Evolutionary conservation across 805 yeast species (phyloP), one percentile per base, ranked within the genome.

Genomic region (Hanseniaspora singularis): DNA sequence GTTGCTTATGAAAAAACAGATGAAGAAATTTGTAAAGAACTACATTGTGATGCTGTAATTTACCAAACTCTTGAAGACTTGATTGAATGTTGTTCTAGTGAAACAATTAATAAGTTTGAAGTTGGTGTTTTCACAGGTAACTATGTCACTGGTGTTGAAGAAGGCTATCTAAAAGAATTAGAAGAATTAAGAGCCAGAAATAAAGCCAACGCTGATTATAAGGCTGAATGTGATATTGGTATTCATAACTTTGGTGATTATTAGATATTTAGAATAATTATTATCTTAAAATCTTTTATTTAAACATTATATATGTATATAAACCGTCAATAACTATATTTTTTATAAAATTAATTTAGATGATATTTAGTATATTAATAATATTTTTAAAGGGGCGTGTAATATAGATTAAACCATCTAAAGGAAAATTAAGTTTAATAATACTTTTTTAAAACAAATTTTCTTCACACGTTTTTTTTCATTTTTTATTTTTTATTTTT

Each of bases 71-170:
- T 92, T 51, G 75, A 81, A 34, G 97, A 92, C 61, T 72, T 92
- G 60, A 64, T 84, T 28, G 83, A 74, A 30, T 87, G 96, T 58
- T 87, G 96, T 64, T 64, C 68, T 51, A 65, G 75, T 3, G 68
- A 63, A 5, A 43, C 50, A 4, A 59, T 62, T 23, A 59, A 62
- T 15, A 74, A 79, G 33, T 92, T 87, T 57, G 98, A 92, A 67
- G 88, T 85, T 45, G 98, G 98, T 62, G 98, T 92, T 12, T 92
- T 92, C 64, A 92, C 94, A 10, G 98, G 98, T 40, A 66, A 77
- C 51, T 92, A 92, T 63, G 79, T 89, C 51, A 92, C 98, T n/a
- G 97, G 97, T 46, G 81, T 79, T 38, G 95, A 86, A 63, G 81
- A 82, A 57, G 74, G 75, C 39, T 88, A 89, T 62, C 64, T 92